phyloP scores from a whole-genome alignment of 2,329 filamentous ascomycete species.

The Stachybotrys elegans region DNA sequence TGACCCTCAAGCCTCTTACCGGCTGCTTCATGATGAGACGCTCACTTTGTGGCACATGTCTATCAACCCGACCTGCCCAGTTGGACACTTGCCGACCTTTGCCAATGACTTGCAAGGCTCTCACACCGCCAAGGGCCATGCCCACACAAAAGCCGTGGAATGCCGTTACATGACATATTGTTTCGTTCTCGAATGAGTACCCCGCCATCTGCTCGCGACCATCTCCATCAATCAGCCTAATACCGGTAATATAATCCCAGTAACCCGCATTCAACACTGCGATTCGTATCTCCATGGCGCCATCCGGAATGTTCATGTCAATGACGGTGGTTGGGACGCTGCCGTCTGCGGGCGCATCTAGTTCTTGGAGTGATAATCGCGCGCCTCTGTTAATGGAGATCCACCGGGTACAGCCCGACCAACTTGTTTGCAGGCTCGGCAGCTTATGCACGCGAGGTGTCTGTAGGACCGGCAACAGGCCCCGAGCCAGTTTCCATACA shows the following conservation, averaged over 20 bases:
- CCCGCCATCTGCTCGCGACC: neutral
- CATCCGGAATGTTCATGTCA: neutral
- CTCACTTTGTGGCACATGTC: neutral
- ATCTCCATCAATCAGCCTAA: neutral
- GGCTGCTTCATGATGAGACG: neutral
- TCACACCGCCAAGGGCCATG: neutral
- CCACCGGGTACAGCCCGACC: too few species aligned
- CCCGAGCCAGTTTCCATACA: neutral
- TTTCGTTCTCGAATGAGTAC: neutral
- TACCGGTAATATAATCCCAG: neutral
- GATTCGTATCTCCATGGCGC: neutral
- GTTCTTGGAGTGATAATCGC: too few species aligned
- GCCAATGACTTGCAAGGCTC: neutral
- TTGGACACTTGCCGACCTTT: neutral
- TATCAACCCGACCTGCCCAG: neutral
- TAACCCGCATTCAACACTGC: neutral
- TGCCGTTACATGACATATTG: neutral
- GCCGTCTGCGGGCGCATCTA: neutral
- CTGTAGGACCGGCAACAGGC: neutral
- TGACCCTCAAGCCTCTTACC: neutral
- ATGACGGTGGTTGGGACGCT: neutral
- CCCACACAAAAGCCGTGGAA: neutral
- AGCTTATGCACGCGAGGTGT: too few species aligned
- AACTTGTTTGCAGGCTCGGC: too few species aligned
- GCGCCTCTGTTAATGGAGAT: too few species aligned